phyloP scores from a whole-genome alignment of 306 rosid genomes.

The Macrotyloma uniflorum region DNA sequence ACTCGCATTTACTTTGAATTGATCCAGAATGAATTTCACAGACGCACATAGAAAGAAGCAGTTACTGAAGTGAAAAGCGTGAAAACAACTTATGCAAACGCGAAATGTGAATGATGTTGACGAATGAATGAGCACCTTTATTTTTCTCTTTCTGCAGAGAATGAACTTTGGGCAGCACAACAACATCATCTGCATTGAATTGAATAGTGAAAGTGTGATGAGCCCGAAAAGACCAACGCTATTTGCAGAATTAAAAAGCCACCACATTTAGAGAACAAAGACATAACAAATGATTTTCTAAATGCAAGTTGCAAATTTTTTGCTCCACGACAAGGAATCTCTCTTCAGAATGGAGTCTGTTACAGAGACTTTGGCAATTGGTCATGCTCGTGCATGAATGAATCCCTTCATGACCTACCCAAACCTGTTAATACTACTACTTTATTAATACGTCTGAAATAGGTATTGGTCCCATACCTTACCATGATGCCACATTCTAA shows the following conservation, averaged over 20 bases:
- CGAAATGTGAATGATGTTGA: background rate
- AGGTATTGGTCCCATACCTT: conserved; percentile 22
- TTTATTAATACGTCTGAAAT: background rate
- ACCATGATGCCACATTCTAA: conserved; percentile 36
- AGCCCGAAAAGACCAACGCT: background rate
- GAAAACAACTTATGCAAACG: conserved; percentile 1
- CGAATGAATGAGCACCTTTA: background rate
- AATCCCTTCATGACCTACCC: background rate
- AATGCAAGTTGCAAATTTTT: conserved; percentile 24
- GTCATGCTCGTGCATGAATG: conserved; percentile 12
- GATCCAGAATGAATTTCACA: too few relatives aligned
- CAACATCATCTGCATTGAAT: background rate
- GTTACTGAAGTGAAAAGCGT: background rate
- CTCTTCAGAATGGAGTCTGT: conserved; percentile 2
- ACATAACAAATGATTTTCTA: background rate
- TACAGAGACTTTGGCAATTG: conserved; percentile 9
- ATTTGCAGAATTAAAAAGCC: conserved; percentile 5
- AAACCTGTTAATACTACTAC: background rate
- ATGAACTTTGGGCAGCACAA: background rate
- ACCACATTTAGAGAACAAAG: background rate
- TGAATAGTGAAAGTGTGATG: background rate
- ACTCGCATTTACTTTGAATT: too few relatives aligned
- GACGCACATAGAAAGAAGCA: too few relatives aligned
- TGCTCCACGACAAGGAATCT: conserved; percentile 4
- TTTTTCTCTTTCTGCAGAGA: background rate